Conservation (phyloP, 805 yeast genomes). For the Saccharomycopsis sp. region DNA sequence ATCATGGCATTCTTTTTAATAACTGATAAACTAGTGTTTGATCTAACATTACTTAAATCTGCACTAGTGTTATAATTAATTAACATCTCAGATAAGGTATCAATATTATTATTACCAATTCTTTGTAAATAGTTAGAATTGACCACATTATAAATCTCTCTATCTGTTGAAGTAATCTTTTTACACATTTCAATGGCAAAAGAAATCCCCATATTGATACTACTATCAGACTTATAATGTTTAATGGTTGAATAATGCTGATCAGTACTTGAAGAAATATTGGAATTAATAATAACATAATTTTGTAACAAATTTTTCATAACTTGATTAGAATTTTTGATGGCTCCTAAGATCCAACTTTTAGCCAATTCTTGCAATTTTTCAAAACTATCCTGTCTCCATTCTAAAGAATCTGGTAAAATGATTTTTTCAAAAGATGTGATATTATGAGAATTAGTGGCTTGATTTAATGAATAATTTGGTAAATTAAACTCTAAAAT, state of each 20-base stretch:
- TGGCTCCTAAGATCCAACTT: slow-evolving; percentile 53
- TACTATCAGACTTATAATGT: slow-evolving; percentile 27
- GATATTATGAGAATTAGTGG: slow-evolving; percentile 18
- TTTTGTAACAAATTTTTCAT: slow-evolving; percentile 70
- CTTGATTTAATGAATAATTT: slow-evolving; percentile 4
- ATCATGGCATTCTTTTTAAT: not conserved
- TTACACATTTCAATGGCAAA: slow-evolving; percentile 90
- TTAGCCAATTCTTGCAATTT: slow-evolving; percentile 48
- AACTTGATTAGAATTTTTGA: slow-evolving; percentile 57
- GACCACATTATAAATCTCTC: slow-evolving; percentile 45
- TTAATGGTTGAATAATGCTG: slow-evolving; percentile 6
- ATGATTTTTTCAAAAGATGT: slow-evolving; percentile 31
- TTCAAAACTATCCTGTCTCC: slow-evolving; percentile 63
- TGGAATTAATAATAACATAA: slow-evolving; percentile 44
- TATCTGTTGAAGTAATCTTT: slow-evolving; percentile 50
- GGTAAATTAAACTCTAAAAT: slow-evolving; percentile 46
- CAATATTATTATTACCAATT: slow-evolving; percentile 17
- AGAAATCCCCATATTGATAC: slow-evolving; percentile 69
- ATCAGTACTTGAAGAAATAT: slow-evolving; percentile 5
- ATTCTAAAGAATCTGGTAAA: slow-evolving; percentile 64
- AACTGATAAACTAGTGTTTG: not conserved
- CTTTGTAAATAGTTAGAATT: slow-evolving; percentile 19
- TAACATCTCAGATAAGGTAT: slow-evolving; percentile 62
- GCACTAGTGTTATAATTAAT: slow-evolving; percentile 46
- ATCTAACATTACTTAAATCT: slow-evolving; percentile 2